Evolutionary conservation across 2,329 filamentous ascomycete genomes (phyloP), one percentile per base, ranked within the genome.

Genomic region (Penicillium frequentans): DNA sequence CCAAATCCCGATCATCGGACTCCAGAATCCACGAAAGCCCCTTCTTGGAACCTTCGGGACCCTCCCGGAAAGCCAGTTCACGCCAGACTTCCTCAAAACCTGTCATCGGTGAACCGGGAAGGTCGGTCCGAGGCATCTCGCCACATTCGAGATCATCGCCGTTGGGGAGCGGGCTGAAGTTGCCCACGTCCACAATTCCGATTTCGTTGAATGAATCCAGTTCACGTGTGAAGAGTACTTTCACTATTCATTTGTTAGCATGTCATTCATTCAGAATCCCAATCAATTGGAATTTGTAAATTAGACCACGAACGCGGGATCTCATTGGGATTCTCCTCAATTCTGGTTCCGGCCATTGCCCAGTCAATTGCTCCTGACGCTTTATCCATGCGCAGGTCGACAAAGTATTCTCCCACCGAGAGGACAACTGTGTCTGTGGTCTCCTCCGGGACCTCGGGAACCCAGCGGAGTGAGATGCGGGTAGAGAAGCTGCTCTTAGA

Each of bases 1-100:
- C 21, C 23, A 62, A 9, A 3, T 58, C 45, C 11, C 31, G 55
- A 29, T 61, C 50, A 29, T 56, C 62, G 1, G 65, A 68, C 55
- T 73, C 71, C 1, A 73, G 50, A 26, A 73, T 61, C 68, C 70
- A 72, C 1, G 70, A 70, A 8, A 70, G 43, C 3, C 65, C 65
- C 11, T 52, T 60, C 1, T 48, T 16, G 2, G 51, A 19, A 0
- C 67, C 70, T 13, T 71, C 66, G 0, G 72, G 74, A 2, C 73
- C 68, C 2, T 57, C 49, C 11, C 50, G 55, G 11, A 78, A 66
- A 2, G 72, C 64, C 3, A 76, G 69, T 43, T 85, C 82, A 1
- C 74, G 70, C 88, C 88, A 90, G 2, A 88, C 68, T 70, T 91
- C 88, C 68, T 90, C 87, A 61, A 91, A 91, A 7, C 68, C 64